Evolutionary conservation across 2,329 filamentous ascomycete genomes (phyloP).

Genomic region (Apiospora marii): DNA sequence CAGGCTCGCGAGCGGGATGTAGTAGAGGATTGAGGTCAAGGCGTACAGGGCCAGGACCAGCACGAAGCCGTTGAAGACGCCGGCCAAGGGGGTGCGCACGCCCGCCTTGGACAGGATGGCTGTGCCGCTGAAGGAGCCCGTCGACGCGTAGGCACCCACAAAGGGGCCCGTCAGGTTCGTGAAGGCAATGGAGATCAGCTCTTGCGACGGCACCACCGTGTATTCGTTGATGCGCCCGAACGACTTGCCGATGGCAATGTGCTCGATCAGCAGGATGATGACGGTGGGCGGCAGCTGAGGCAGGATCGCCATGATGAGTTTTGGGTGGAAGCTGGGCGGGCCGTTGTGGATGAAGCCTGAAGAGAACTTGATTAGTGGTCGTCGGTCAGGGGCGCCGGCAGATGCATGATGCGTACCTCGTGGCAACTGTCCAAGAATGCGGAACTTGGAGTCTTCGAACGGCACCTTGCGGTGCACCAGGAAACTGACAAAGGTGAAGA

Average conservation of each 20-base stretch:
- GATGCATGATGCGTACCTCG: slow-evolving; percentile 60
- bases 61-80: slow-evolving; percentile 84
- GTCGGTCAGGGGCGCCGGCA: neutral
- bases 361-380: neutral
- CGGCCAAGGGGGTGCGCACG: slow-evolving; percentile 88
- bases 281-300: slow-evolving; percentile 82
- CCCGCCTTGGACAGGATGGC: slow-evolving; percentile 98
- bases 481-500: slow-evolving; percentile 92
- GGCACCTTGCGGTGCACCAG: slow-evolving; percentile 76
- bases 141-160: slow-evolving; percentile 89
- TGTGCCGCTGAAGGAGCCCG: slow-evolving; percentile 94
- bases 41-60: slow-evolving; percentile 92
- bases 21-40: slow-evolving; percentile 88
- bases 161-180: slow-evolving; percentile 91
- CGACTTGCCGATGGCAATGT: slow-evolving; percentile 96
- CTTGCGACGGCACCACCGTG: slow-evolving; percentile 94
- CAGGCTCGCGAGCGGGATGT: slow-evolving; percentile 83
- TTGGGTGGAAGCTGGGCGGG: slow-evolving; percentile 71
- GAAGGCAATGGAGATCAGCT: slow-evolving; percentile 92
- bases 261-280: slow-evolving; percentile 93
- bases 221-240: slow-evolving; percentile 98
- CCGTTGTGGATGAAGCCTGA: slow-evolving; percentile 80
- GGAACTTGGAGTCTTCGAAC: slow-evolving; percentile 70
- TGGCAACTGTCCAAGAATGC: slow-evolving; percentile 78
- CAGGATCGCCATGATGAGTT: slow-evolving; percentile 73